Evolutionary conservation across 1,139 yeast genomes (phyloP), one percentile per base, ranked within the genome.

Genomic region (Lizanozyma gosingica): DNA sequence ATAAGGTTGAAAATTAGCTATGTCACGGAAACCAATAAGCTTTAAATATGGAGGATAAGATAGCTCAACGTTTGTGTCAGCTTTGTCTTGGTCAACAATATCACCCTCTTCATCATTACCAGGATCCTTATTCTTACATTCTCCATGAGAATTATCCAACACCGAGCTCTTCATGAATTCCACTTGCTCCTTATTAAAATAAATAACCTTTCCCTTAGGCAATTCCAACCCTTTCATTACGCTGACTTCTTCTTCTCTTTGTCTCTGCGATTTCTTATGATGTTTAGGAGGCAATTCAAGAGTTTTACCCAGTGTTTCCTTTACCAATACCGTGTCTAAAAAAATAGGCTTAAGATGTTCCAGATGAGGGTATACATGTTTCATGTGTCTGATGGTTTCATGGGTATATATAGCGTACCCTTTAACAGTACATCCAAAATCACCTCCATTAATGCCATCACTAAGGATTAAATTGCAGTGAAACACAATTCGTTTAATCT

Each of bases 351-450:
- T 22, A 6, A 22, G 29, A 22, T 22, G 29, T 11, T 22, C 29
- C 29, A 22, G 29, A 22, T 22, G 29, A 11, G 29, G 29, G 11
- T 22, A 22, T 11, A 22, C 29, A 22, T 22, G 29, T 22, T 22
- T 22, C 11, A 11, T 22, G 11, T 11, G 29, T 22, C 29, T 22
- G 29, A 22, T 22, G 29, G 29, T 68, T 45, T 80, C 83, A 41
- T 74, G 77, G 14, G 71, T 64, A 47, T 72, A 75, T n/a, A 84
- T 65, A 0, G 83, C 62, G 51, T 80, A 84, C 0, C 95, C 97
- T 49, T 75, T 77, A 1, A 88, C 67, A 0, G 87, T 82, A 39
- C 92, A 73, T 0, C 72, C 69, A 14, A 87, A 47, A 1, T 64
- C 61, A 2, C 79, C 77, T 3, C 36, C 80, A 46, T 59, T 64